Conservation (phyloP, 257 asterid genomes). For the Knoxia roxburghii region DNA sequence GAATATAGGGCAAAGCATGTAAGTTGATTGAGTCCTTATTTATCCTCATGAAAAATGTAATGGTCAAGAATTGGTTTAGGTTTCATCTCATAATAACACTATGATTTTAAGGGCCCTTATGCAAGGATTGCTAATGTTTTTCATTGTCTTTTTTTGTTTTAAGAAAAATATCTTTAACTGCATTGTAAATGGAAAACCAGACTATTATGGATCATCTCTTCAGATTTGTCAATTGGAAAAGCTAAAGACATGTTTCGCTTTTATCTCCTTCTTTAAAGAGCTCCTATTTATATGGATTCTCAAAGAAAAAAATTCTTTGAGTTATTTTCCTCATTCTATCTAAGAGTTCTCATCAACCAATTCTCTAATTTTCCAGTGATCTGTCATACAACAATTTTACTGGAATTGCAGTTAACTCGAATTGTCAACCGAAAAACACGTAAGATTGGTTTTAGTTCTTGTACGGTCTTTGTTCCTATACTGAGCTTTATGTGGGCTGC, state of each 20-base stretch:
- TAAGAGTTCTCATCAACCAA: too few relatives aligned
- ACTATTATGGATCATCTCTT: too few relatives aligned
- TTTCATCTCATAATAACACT: neutral
- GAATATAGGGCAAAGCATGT: neutral
- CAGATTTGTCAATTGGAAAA: too few relatives aligned
- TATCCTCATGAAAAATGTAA: too few relatives aligned
- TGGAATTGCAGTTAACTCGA: neutral
- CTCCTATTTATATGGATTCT: too few relatives aligned
- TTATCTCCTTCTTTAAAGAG: too few relatives aligned
- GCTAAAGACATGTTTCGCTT: too few relatives aligned
- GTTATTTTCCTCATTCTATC: too few relatives aligned
- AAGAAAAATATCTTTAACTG: too few relatives aligned
- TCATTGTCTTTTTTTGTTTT: neutral
- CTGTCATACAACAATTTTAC: conserved; percentile 18
- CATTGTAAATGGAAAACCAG: too few relatives aligned
- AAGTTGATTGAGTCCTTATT: neutral
- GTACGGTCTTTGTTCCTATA: neutral
- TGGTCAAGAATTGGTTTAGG: neutral
- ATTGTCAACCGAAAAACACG: neutral
- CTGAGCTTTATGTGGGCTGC: neutral
- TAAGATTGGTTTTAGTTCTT: neutral
- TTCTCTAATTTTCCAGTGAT: conserved; percentile 5
- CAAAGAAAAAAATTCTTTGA: too few relatives aligned
- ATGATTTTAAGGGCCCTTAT: neutral
- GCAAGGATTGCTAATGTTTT: neutral